A percentile compares a stretch with the other conserved stretches of the same genome.
phyloP scores from a whole-genome alignment of 345 rosid genomes.

The Bruguiera gymnorhiza region DNA sequence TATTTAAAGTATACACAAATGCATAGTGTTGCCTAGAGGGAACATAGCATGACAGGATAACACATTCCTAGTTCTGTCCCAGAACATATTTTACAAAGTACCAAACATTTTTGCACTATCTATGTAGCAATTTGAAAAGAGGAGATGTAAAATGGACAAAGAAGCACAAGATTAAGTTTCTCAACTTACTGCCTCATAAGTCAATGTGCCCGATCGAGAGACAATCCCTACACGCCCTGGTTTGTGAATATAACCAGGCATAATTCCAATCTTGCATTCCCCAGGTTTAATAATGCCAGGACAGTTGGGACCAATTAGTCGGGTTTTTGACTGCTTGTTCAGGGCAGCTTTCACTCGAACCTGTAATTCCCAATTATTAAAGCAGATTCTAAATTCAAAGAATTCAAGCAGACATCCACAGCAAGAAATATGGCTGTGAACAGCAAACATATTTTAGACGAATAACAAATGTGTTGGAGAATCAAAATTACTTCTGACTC shows the following conservation, averaged over 20 bases:
- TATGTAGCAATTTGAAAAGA: neutral
- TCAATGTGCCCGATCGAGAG: constrained; percentile 94
- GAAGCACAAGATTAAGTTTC: neutral
- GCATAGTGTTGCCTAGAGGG: too few species aligned
- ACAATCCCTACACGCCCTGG: constrained; percentile 94
- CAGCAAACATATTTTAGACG: neutral
- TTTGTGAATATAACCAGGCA: constrained; percentile 98
- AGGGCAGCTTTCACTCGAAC: constrained; percentile 91
- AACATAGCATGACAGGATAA: too few species aligned
- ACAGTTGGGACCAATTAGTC: constrained; percentile 93
- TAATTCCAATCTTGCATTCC: constrained; percentile 89
- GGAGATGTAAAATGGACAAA: neutral
- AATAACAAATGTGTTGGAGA: neutral
- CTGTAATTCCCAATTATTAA: constrained; percentile 34
- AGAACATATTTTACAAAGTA: too few species aligned
- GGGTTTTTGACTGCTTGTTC: constrained; percentile 82
- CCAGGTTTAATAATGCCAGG: constrained; percentile 95
- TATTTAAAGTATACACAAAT: too few species aligned
- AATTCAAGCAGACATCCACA: neutral
- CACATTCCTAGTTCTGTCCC: too few species aligned
- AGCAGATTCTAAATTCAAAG: neutral
- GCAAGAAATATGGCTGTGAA: neutral
- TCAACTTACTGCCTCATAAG: constrained; percentile 92
- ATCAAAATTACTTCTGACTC: neutral
- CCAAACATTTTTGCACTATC: too few species aligned